These are phyloP conservation scores for Citrullus amarus DNA, from an alignment of 306 rosid species.

Conservation along the genomic window DNA sequence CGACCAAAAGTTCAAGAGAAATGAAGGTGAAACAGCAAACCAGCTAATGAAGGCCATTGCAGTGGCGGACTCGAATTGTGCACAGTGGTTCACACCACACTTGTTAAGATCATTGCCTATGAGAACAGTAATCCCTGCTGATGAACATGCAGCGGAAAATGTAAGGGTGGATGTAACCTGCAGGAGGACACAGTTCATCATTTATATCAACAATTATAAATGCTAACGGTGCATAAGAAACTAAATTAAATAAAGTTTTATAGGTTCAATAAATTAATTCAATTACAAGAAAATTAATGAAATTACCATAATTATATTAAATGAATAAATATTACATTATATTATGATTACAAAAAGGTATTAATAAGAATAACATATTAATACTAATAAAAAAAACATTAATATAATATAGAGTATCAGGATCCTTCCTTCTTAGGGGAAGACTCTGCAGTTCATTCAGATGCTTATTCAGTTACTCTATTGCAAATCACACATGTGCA, in stretches of 20 bases:
- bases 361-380: background rate
- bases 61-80: conserved; percentile 27
- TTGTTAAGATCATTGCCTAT: conserved; percentile 24
- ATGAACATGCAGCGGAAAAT: conserved; percentile 33
- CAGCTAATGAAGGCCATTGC: conserved; percentile 39
- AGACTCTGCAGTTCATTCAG: background rate
- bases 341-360: background rate
- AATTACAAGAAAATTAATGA: background rate
- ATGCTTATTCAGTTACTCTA: background rate
- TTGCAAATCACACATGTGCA: background rate
- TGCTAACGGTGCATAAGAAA: background rate
- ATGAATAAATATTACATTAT: background rate
- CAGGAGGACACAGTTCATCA: background rate
- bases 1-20: conserved; percentile 31
- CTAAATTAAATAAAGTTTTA: background rate
- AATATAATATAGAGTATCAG: background rate
- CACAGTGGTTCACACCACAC: conserved; percentile 21
- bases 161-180: conserved; percentile 32
- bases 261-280: background rate
- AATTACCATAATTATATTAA: background rate
- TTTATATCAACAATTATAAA: background rate
- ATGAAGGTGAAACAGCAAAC: conserved; percentile 34
- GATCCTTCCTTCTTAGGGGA: background rate
- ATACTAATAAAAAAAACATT: background rate
- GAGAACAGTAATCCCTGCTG: conserved; percentile 35